Percentiles rank a stretch among this genome's conserved stretches.
These are phyloP conservation scores for Venturia effusa DNA, from an alignment of 2,329 filamentous ascomycete genomes.

Conservation along the genomic window DNA sequence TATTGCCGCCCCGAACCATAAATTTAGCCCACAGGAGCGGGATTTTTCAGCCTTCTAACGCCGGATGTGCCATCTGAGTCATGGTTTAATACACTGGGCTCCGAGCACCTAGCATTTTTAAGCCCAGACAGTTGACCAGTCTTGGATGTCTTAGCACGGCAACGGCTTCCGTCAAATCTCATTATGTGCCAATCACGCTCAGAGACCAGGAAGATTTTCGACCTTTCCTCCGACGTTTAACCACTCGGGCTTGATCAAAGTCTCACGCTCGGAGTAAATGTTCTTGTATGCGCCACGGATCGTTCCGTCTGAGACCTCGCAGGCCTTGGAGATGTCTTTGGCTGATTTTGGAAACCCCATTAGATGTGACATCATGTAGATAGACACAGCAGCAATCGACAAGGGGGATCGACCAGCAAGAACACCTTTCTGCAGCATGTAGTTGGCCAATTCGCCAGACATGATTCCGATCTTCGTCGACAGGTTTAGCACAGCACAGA, in stretches of 20 bases:
- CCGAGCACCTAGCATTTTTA: background rate
- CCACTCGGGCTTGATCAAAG: slow-evolving; percentile 66
- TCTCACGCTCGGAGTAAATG: slow-evolving; percentile 63
- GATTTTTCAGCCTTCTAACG: background rate
- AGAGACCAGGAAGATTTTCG: slow-evolving; percentile 13
- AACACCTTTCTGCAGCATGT: slow-evolving; percentile 65
- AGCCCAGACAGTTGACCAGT: background rate
- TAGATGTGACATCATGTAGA: slow-evolving; percentile 88
- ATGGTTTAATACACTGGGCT: background rate
- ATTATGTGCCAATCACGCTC: background rate
- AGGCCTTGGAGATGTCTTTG: slow-evolving; percentile 77
- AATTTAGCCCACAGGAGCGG: background rate
- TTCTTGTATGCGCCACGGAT: slow-evolving; percentile 93
- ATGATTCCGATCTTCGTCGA: slow-evolving; percentile 67
- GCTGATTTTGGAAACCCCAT: slow-evolving; percentile 68
- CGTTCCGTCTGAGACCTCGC: slow-evolving; percentile 89
- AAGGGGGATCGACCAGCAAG: slow-evolving; percentile 88
- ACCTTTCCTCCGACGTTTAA: slow-evolving; percentile 61
- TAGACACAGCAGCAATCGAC: slow-evolving; percentile 87
- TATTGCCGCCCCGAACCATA: background rate
- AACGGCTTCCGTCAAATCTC: background rate
- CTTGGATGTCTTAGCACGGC: background rate
- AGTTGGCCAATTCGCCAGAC: slow-evolving; percentile 65
- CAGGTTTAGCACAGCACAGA: slow-evolving; percentile 46
- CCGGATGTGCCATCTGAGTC: background rate